These are phyloP conservation scores for Ophiocytium majus DNA, from an alignment of 352 stramenopile species.

Conservation along the genomic window DNA sequence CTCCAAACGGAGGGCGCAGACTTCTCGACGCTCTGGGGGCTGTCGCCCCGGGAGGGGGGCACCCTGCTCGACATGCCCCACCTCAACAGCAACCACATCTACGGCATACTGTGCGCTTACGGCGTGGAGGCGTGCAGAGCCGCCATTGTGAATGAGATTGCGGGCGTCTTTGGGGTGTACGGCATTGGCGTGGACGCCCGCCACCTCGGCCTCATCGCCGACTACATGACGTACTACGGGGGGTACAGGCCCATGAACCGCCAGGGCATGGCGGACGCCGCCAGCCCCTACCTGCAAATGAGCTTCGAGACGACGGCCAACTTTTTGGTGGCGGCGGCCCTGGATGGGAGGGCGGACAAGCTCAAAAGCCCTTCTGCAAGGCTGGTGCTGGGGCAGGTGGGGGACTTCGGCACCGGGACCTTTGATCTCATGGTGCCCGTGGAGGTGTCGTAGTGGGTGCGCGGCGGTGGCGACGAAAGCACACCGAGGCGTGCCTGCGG, in stretches of 20 bases:
- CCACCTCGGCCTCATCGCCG: constrained; percentile 95
- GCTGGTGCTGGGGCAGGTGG: constrained; percentile 88
- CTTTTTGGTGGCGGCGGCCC: constrained; percentile 93
- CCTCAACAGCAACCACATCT: constrained; percentile 97
- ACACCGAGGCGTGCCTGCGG: too few species aligned
- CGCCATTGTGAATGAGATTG: constrained; percentile 97
- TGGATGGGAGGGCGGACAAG: constrained; percentile 79
- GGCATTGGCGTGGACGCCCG: constrained; percentile 96
- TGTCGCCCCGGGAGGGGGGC: constrained; percentile 64
- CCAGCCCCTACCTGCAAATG: constrained; percentile 96
- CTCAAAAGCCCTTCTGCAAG: constrained; percentile 88
- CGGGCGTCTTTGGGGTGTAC: constrained; percentile 97
- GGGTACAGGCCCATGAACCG: constrained; percentile 79
- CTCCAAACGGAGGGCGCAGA: constrained; percentile 93
- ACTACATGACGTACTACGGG: constrained; percentile 98
- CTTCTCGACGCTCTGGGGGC: constrained; percentile 95
- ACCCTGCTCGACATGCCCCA: constrained; percentile 62
- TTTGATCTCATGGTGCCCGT: constrained; percentile 82
- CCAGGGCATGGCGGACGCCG: constrained; percentile 91
- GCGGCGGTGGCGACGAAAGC: too few species aligned
- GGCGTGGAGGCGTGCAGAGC: constrained; percentile 95
- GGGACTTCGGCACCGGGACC: constrained; percentile 88
- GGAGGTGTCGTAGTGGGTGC: not conserved
- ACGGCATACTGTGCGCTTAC: constrained; percentile 87
- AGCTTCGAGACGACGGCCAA: constrained; percentile 99